Percentiles rank a stretch among this genome's conserved stretches.
These are phyloP conservation scores for Kazachstania africana DNA, from an alignment of 805 yeast genomes.

Conservation along the genomic window DNA sequence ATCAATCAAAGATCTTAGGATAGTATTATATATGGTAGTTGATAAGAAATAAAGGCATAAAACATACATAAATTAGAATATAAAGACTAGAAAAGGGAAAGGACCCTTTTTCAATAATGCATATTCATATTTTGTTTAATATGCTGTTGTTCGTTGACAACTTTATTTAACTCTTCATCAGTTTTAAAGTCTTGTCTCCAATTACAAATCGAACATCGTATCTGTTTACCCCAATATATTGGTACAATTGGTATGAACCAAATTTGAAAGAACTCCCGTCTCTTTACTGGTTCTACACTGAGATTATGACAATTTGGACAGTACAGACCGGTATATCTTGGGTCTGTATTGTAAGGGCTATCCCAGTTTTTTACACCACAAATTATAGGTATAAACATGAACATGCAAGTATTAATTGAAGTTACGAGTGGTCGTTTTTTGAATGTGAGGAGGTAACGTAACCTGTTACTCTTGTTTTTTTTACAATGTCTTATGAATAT, in stretches of 20 bases:
- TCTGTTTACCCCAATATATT: constrained; percentile 38
- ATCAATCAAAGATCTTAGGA: too few species aligned
- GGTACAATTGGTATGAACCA: constrained; percentile 48
- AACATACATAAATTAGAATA: not conserved
- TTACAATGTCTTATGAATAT: too few species aligned
- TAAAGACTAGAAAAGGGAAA: not conserved
- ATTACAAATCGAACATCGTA: constrained; percentile 41
- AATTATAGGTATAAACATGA: constrained; percentile 23
- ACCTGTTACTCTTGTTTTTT: too few species aligned
- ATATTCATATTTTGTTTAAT: not conserved
- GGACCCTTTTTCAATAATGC: not conserved
- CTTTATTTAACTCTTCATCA: constrained; percentile 23
- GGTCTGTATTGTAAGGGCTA: constrained; percentile 19
- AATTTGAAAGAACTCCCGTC: constrained; percentile 40
- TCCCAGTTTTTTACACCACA: constrained; percentile 28
- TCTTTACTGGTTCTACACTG: constrained; percentile 39
- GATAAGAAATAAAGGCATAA: too few species aligned
- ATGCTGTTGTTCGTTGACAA: constrained; percentile 8
- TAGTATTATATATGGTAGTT: too few species aligned
- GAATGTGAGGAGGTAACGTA: not conserved
- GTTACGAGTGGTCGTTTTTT: not conserved
- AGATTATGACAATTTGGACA: constrained; percentile 52
- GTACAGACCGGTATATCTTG: constrained; percentile 21
- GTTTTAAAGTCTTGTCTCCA: constrained; percentile 31
- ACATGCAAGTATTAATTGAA: too few species aligned